Evolutionary conservation across 2,329 filamentous ascomycete genomes (phyloP), one percentile per base, ranked within the genome.

Genomic region (Neofusicoccum umdonicola): DNA sequence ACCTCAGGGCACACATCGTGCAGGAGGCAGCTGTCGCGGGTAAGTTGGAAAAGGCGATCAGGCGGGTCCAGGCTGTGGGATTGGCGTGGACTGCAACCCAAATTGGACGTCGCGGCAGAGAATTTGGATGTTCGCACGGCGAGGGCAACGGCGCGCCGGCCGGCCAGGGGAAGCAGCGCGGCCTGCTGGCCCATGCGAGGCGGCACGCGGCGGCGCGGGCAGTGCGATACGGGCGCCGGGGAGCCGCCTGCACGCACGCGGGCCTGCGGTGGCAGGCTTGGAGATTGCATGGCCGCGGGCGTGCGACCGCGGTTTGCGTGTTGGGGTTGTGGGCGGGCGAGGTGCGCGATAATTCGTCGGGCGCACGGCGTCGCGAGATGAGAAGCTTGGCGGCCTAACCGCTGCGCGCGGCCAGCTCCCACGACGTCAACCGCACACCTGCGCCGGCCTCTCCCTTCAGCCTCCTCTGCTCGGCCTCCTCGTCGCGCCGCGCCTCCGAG

Each of bases 351-450:
- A 3, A 60, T 60, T 60, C 31, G 56, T 44, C 42, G 42, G 13
- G n/a, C 27, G 27, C 27, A 5, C 27, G 5, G 27, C 11, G 56
- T 37, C 31, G 56, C 56, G 56, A 60, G 56, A 60, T 60, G 39
- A 44, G 56, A 17, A 31, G 27, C 56, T 60, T 60, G 56, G 56
- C 56, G 42, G 22, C 19, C 54, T n/a, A 42, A 6, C 52, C 52
- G 52, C 22, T 44, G 52, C 22, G 52, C 19, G 39, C 52, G 39
- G 19, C 39, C 39, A 41, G 9, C 27, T 15, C 15, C 4, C 42
- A 47, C 56, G 56, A 60, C 56, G 56, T 60, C 56, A 39, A 47
- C 34, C 60, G 37, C 11, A 6, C 44, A 9, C 17, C 22, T 22
- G 19, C 22, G 22, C 22, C 22, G 22, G 22, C 13, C 61, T 45